Evolutionary conservation across 192 early-diverging fungal species (phyloP), one percentile per base, ranked within the genome.

Genomic region (Rhizophagus sp.): DNA sequence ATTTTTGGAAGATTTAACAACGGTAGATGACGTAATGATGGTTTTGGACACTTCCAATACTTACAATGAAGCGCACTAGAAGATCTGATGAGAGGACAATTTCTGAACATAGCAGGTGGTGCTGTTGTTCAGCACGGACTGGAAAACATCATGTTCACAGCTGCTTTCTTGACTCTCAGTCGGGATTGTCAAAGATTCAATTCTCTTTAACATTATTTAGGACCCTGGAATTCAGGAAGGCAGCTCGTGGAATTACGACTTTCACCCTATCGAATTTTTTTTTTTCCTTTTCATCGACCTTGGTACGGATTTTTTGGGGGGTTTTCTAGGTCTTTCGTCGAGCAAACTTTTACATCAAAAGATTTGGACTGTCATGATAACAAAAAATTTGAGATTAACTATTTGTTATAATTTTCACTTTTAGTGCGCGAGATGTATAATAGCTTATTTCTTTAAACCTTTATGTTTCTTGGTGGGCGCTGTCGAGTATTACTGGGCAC

Each of bases 1-100:
- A 34, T 98, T 99, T 85, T 84, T 99, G 72, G 94, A 94, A 79
- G 97, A 99, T 79, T 82, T 99, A 80, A 95, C 93, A 36, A 82
- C 83, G 25, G 95, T 97, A 19, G 94, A 96, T 70, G 91, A 99
- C 83, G 96, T 99, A 65, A 92, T 89, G 50, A 86, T 89, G 30
- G 94, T 97, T 27, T 85, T 99, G 81, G 91, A 92, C 76, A 90
- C 80, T 81, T 81, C 79, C 39, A 86, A 84, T 76, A 90, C 80
- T 81, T 81, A 78, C 36, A 86, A 84, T 52, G 83, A 84, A 69
- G 85, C 82, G 44, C 81, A 82, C 72, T 77, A 80, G 44, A 52
- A 50, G 34, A 39, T 70, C 9, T 76, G 61, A 76, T 62, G 47
- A 22, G 33, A 63, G 61, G 74, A 47, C 47, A 39, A 39, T 25